Evolutionary conservation across 2,329 filamentous ascomycete genomes (phyloP).

Genomic region (Paraphoma chrysanthemicola): DNA sequence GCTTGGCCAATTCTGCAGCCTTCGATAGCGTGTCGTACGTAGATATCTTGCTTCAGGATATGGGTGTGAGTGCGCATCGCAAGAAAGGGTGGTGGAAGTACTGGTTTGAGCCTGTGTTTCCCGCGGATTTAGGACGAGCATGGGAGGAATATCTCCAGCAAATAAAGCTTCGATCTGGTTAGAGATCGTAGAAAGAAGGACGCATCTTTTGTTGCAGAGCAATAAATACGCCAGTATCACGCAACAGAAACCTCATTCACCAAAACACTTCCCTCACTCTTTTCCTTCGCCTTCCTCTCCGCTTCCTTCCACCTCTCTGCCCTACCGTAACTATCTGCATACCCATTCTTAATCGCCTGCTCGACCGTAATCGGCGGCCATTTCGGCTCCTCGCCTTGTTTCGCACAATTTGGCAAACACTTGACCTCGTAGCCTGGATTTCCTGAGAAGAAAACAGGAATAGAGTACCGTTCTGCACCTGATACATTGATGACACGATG

Average conservation of each 20-base stretch:
- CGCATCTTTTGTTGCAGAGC: too few species aligned
- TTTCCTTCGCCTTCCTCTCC: constrained; percentile 30
- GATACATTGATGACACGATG: constrained; percentile 54
- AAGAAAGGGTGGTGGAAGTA: constrained; percentile 8
- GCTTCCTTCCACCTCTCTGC: constrained; percentile 51
- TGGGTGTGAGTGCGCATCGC: constrained; percentile 5
- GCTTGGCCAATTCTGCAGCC: constrained; percentile 3
- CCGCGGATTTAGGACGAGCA: constrained; percentile 9
- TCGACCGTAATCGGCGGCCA: constrained; percentile 54
- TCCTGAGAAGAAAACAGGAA: constrained; percentile 54
- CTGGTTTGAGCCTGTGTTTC: constrained; percentile 6
- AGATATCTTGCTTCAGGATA: constrained; percentile 3
- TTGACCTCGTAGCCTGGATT: constrained; percentile 54
- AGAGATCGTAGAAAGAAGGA: not conserved
- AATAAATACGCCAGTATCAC: constrained; percentile 1
- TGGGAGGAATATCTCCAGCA: constrained; percentile 8
- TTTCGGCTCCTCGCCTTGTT: constrained; percentile 45
- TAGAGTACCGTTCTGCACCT: constrained; percentile 49
- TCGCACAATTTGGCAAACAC: constrained; percentile 52
- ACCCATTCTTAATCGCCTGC: constrained; percentile 50
- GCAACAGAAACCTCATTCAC: constrained; percentile 24
- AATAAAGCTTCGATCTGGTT: not conserved
- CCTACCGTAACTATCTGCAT: constrained; percentile 53
- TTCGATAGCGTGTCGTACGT: constrained; percentile 9
- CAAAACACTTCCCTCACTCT: constrained; percentile 2